Conservation (phyloP, 2,329 filamentous ascomycete genomes). For the Arachnomyces sp. region DNA sequence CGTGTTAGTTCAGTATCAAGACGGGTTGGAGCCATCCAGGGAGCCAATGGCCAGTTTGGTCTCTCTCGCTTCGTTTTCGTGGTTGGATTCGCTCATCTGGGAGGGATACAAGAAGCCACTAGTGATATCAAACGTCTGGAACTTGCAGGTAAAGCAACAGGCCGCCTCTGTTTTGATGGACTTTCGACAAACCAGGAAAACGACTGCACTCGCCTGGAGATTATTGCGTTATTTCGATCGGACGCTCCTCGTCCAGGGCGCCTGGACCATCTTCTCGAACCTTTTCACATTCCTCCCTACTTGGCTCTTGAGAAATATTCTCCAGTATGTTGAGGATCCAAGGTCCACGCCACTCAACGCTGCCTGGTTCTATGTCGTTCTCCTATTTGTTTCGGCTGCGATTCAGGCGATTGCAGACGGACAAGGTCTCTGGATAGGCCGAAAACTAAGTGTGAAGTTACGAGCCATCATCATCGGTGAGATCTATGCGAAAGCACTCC, state of each 20-base stretch:
- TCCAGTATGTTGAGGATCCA: conserved; percentile 88
- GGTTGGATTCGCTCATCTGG: conserved; percentile 86
- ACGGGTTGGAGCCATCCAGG: conserved; percentile 74
- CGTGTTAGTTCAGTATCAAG: conserved; percentile 81
- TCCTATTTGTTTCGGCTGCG: conserved; percentile 76
- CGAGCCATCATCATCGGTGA: conserved; percentile 95
- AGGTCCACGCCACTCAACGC: conserved; percentile 70
- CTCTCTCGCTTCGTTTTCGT: conserved; percentile 78
- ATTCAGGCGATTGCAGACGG: conserved; percentile 76
- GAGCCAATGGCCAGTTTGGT: conserved; percentile 84
- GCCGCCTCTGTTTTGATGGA: conserved; percentile 70
- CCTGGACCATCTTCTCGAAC: conserved; percentile 71
- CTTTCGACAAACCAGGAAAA: conserved; percentile 81
- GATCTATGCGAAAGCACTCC: conserved; percentile 90
- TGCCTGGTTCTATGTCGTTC: conserved; percentile 89
- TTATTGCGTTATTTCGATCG: conserved; percentile 77
- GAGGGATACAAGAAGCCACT: conserved; percentile 78
- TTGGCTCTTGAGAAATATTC: conserved; percentile 78
- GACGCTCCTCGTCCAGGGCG: conserved; percentile 66
- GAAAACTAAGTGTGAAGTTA: conserved; percentile 87
- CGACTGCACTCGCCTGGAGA: conserved; percentile 68
- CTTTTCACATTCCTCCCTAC: conserved; percentile 88
- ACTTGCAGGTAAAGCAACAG: conserved; percentile 80
- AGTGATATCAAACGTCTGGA: conserved; percentile 85
- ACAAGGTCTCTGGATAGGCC: conserved; percentile 84